Base-by-base conservation (phyloP, 306 rosid species). In the Pterocarpus santalinus region DNA sequence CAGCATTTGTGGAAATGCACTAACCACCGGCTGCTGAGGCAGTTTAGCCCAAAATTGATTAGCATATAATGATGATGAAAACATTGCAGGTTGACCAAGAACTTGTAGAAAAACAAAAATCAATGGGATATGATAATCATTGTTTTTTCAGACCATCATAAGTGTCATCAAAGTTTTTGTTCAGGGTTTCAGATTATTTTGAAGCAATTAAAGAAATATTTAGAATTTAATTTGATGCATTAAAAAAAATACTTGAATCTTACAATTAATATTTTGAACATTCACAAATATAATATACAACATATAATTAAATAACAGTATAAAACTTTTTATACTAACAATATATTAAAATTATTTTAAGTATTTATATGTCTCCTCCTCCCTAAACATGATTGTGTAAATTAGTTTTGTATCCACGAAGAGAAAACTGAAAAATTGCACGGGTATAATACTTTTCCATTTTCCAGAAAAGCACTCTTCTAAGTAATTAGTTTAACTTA, bases 31-130 rank as follows among this genome's bases (percentile, higher is more conserved):
- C 90, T 87, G 90, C 39, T 72, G 61, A 80, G 69, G 7, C 72
- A 77, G 83, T 75, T 86, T 80, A 67, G 65, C 86, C 83, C 38
- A 73, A 85, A 85, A 67, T 16, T 72, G 81, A 60, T 79, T 72
- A 36, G 14, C 67, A 22, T 36, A 16, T 57, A 8, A 60, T 67
- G 57, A 68, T 77, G 53, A 81, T 78, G 32, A 83, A 75, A 61
- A 46, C 65, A 44, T 5, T 57, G 67, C 71, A 76, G 72, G 34
- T 77, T 83, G 85, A 82, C 89, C 75, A 62, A 77, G 14, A 64
- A 43, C 16, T 83, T 17, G 43, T 38, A 49, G 60, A 15, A 9
- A 17, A 14, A 28, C 13, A 17, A 22, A 44, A 16, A 53, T 61
- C 62, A 8, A 16, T 46, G 12, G 16, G 15, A 69, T 41, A 69